A percentile compares a stretch with the other conserved stretches of the same genome.
phyloP scores from a whole-genome alignment of 2,329 filamentous ascomycete genomes.

The Fusarium sp. region DNA sequence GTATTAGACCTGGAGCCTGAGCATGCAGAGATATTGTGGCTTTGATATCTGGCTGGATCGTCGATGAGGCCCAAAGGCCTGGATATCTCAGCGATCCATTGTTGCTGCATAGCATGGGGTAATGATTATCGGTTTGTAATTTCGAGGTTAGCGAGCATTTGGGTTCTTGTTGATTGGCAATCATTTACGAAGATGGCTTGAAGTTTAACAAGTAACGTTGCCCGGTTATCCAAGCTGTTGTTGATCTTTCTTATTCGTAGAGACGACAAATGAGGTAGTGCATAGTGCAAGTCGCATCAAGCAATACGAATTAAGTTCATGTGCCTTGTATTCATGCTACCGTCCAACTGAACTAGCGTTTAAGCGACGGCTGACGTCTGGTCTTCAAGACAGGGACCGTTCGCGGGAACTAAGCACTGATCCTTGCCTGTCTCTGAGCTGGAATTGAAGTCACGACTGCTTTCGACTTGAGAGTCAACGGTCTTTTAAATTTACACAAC shows the following conservation, averaged over 20 bases:
- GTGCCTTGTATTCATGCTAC: constrained; percentile 1
- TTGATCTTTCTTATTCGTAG: not conserved
- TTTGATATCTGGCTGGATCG: not conserved
- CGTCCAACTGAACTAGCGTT: constrained; percentile 6
- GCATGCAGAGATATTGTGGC: constrained; percentile 18
- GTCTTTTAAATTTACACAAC: not conserved
- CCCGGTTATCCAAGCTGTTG: not conserved
- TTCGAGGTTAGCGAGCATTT: not conserved
- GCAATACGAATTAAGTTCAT: not conserved
- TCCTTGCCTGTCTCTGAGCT: constrained; percentile 6
- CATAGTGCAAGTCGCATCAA: not conserved
- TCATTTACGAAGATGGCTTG: not conserved
- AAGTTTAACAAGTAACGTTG: not conserved
- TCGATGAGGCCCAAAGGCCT: not conserved
- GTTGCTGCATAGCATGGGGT: not conserved
- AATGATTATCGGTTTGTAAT: not conserved
- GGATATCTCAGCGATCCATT: not conserved
- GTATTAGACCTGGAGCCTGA: constrained; percentile 34
- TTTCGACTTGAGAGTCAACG: not conserved
- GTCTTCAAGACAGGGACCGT: constrained; percentile 23
- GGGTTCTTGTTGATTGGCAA: not conserved
- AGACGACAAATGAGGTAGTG: not conserved
- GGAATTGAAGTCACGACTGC: not conserved
- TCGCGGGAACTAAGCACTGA: constrained; percentile 24
- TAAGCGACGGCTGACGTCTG: constrained; percentile 13